These are phyloP conservation scores for Fusarium transvaalense DNA, from an alignment of 2,329 filamentous ascomycete species.

Conservation along the genomic window DNA sequence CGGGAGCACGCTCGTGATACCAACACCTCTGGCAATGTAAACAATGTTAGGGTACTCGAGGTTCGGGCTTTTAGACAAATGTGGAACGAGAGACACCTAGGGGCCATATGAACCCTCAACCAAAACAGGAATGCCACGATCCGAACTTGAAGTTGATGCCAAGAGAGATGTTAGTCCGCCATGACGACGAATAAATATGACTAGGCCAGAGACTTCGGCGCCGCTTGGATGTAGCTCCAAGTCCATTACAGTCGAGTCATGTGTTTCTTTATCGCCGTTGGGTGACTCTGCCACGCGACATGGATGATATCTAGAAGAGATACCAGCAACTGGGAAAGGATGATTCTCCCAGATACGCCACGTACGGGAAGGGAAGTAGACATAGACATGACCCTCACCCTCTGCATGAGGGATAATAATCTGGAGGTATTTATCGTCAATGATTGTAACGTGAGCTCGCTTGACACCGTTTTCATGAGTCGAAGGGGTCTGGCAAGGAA, in stretches of 20 bases:
- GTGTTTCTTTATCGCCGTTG: conserved; percentile 13
- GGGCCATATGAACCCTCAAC: conserved; percentile 48
- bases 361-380: conserved; percentile 48
- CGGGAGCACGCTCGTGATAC: conserved; percentile 48
- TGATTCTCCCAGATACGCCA: conserved; percentile 52
- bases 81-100: conserved; percentile 1
- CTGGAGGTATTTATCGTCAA: conserved; percentile 50
- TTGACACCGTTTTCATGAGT: conserved; percentile 13
- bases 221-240: conserved; percentile 22
- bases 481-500: neutral
- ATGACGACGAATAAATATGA: conserved; percentile 46
- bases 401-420: conserved; percentile 44
- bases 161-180: conserved; percentile 42
- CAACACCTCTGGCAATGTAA: conserved; percentile 50
- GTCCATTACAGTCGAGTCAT: neutral
- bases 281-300: neutral
- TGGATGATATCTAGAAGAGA: conserved; percentile 14
- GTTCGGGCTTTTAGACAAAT: neutral
- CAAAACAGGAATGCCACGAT: conserved; percentile 43
- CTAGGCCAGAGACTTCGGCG: conserved; percentile 37
- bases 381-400: conserved; percentile 47
- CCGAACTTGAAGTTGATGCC: conserved; percentile 14
- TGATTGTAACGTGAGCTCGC: conserved; percentile 40
- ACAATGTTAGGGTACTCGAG: conserved; percentile 44
- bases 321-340: conserved; percentile 48